Base-by-base conservation (phyloP, 768 basidiomycete genomes). In the Mycena haematopus region DNA sequence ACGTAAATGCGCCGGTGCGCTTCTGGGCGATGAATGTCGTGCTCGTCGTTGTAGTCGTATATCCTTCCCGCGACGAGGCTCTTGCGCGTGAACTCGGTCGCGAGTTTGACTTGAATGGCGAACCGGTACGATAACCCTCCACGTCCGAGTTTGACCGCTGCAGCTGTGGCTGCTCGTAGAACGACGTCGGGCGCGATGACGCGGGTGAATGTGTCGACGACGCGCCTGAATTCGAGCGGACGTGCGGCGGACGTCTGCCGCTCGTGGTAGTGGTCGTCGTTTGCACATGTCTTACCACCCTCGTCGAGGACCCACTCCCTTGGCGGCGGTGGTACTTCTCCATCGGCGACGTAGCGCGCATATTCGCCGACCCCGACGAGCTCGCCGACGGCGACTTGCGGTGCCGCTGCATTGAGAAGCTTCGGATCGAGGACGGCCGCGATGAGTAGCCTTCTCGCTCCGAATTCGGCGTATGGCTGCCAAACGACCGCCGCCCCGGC, bases 21-120 rank as follows among this genome's bases (percentile, higher is more conserved):
- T 95, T 94, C 74, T 95, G 92, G 7, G 91, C 92, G 33, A 94
- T 80, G 65, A 94, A 92, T 4, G 89, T 88, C 36, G 89, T 84
- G 45, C 74, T 79, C 13, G 62, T 64, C 27, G 67, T 68, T 14
- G 66, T 65, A 31, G 74, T 69, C 19, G 69, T 77, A 67, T 73
- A 66, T 62, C 75, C 29, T 65, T 65, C 52, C 72, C 79, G 61
- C 74, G 79, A 63, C 73, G 81, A 62, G 72, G 76, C 35, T 66
- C 75, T 52, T 80, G 84, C 22, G 86, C 89, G 46, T 77, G 73
- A 49, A 83, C 82, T 9, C 77, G 78, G 66, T 63, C 82, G 79
- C 44, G 82, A 77, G 29, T 79, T 80, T 14, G 75, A 74, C 67
- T 79, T 88, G 72, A 84, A 82, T 0, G 91, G 92, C 7, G 91